These are phyloP conservation scores for Hypoxylon sp. DNA, from an alignment of 2,329 filamentous ascomycete genomes.

Conservation along the genomic window DNA sequence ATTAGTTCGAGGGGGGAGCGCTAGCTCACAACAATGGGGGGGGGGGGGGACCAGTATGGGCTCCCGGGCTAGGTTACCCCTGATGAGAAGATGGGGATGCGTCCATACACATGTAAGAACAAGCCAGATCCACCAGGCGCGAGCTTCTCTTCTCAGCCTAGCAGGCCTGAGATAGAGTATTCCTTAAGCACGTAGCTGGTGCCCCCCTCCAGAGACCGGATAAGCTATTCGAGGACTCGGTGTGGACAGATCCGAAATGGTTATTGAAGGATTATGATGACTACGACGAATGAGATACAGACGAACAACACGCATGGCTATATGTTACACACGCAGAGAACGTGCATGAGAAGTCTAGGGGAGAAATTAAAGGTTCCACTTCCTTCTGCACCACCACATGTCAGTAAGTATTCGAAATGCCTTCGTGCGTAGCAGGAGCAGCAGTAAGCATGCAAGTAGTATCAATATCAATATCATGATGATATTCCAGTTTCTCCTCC, in stretches of 20 bases:
- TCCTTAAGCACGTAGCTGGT: constrained; percentile 22
- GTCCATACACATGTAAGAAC: constrained; percentile 8
- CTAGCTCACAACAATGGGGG: constrained; percentile 7
- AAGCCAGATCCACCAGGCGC: not conserved
- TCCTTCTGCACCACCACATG: constrained; percentile 27
- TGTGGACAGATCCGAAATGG: constrained; percentile 4
- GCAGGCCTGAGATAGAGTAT: constrained; percentile 15
- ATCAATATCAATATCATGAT: constrained; percentile 5
- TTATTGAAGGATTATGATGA: not conserved
- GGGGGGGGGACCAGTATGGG: not conserved
- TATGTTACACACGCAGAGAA: constrained; percentile 20
- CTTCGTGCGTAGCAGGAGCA: constrained; percentile 28
- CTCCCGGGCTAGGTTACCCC: constrained; percentile 13
- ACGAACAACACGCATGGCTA: constrained; percentile 2
- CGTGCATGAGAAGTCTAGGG: constrained; percentile 1
- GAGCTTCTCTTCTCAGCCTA: constrained; percentile 31
- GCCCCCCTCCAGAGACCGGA: constrained; percentile 9
- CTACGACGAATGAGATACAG: not conserved
- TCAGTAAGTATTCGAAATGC: constrained; percentile 1
- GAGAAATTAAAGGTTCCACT: constrained; percentile 35
- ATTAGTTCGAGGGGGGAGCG: constrained; percentile 7
- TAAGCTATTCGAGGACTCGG: constrained; percentile 27
- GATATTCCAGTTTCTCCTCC: not conserved
- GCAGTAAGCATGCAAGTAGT: constrained; percentile 2
- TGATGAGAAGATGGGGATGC: constrained; percentile 15